A percentile compares a stretch with the other conserved stretches of the same genome.
phyloP scores from a whole-genome alignment of 169 alveolate genomes.

The Eimeria acervulina region DNA sequence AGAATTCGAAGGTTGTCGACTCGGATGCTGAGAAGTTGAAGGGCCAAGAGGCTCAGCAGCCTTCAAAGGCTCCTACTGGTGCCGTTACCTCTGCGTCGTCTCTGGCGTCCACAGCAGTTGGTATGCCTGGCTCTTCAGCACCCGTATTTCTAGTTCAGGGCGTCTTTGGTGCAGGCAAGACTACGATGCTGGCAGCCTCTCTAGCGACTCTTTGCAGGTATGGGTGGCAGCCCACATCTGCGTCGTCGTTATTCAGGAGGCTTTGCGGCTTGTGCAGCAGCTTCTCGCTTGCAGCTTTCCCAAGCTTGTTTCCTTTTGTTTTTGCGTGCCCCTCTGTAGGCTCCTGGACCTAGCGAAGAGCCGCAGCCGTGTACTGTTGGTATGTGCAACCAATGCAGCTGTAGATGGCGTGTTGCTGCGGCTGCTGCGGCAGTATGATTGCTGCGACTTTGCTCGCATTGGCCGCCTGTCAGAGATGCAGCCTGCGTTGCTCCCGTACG shows the following conservation, averaged over 20 bases:
- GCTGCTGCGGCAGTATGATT: slow-evolving; percentile 55
- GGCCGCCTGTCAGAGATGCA: slow-evolving; percentile 82
- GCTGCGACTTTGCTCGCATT: slow-evolving; percentile 74
- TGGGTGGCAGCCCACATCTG: neutral
- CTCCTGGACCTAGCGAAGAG: slow-evolving; percentile 62
- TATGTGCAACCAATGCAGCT: slow-evolving; percentile 81
- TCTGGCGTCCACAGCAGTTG: slow-evolving; percentile 41
- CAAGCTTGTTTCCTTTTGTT: neutral
- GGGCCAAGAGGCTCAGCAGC: neutral
- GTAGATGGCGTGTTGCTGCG: slow-evolving; percentile 81
- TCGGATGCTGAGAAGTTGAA: neutral
- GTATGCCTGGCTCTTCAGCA: slow-evolving; percentile 31
- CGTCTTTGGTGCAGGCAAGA: slow-evolving; percentile 83
- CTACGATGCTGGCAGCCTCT: slow-evolving; percentile 73
- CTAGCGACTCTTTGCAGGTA: slow-evolving; percentile 76
- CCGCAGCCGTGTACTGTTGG: slow-evolving; percentile 63
- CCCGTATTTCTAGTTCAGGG: slow-evolving; percentile 80
- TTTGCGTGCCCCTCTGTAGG: slow-evolving; percentile 4
- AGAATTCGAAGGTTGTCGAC: neutral
- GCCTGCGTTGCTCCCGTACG: slow-evolving; percentile 77
- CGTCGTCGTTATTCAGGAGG: neutral
- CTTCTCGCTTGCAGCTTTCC: neutral
- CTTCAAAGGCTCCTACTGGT: neutral
- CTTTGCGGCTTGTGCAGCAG: neutral
- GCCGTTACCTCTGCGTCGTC: neutral